Base-by-base conservation (phyloP, 2,329 filamentous ascomycete species). In the Rhynchosporium secalis region DNA sequence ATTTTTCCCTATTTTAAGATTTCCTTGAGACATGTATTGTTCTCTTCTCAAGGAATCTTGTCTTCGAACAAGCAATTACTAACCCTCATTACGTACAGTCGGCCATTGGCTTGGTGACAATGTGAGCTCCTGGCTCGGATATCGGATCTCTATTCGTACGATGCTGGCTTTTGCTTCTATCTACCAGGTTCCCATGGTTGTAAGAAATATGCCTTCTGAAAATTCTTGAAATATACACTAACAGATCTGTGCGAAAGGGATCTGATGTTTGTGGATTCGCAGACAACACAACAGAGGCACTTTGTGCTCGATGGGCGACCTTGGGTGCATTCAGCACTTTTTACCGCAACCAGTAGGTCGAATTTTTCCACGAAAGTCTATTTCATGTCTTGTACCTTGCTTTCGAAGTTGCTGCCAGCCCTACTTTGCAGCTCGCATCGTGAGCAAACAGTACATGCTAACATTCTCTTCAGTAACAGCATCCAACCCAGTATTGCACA, bases 181-280 rank as follows among this genome's bases (percentile, higher is more conserved):
- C 62, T 90, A 86, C 75, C 87, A 90, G 67, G 73, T 90, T 0
- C 86, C 87, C 9, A 86, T 90, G 81, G 84, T 84, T 0, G 43
- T 46, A 46, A 46, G 43, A 20, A 8, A 3, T 9, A 20, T 26
- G n/a, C 43, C 26, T 0, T 26, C 15, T 7, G 4, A 10, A 46
- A 20, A 9, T n/a, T 8, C 43, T 3, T 20, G 3, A 46, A 26
- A 7, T 7, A 20, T 5, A 8, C 0, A 10, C 43, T 28, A n/a
- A 46, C 43, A 20, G 15, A 20, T 26, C 20, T 26, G 43, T 10
- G 20, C n/a, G 3, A 45, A 15, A 46, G 43, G 88, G 88, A 12
- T 80, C 84, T 2, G 91, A 96, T 67, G 87, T 92, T 0, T 96
- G 92, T 70, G 92, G 91, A 0, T 96, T 89, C 70, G 87, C 79